Percentiles rank a stretch among this genome's conserved stretches.
Evolutionary conservation across 78 protist species (phyloP).

Genomic region (Emiliania huxleyi): DNA sequence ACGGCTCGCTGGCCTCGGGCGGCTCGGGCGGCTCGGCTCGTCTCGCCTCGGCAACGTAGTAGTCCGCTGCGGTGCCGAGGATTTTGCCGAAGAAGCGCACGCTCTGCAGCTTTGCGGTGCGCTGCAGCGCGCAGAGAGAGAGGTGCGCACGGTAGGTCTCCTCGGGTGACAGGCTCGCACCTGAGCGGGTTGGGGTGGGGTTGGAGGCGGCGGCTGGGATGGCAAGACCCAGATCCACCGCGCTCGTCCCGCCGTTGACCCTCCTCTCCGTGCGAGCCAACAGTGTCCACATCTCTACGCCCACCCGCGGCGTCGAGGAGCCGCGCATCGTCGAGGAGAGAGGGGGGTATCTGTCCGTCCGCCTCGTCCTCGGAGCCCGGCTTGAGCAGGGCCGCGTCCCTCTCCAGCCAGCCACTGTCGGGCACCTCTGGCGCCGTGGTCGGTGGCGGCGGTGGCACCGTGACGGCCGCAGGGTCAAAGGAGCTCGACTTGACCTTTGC

Average conservation of each 20-base stretch:
- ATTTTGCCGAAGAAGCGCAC: constrained; percentile 13
- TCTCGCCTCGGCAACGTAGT: neutral
- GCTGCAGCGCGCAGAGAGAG: neutral
- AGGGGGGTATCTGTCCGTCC: neutral
- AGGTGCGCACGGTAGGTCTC: neutral
- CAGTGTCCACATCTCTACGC: neutral
- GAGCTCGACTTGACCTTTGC: neutral
- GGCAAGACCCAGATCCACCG: neutral
- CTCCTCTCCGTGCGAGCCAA: neutral
- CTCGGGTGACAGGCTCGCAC: neutral
- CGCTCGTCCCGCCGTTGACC: neutral
- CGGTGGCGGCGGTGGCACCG: neutral
- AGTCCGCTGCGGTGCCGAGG: neutral
- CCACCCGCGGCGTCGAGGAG: neutral
- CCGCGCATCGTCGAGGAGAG: neutral
- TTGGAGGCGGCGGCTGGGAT: neutral
- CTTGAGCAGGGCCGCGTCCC: neutral
- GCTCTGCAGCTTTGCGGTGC: neutral
- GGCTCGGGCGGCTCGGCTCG: neutral
- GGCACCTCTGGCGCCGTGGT: neutral
- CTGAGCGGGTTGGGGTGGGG: too few relatives aligned
- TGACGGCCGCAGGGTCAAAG: too few relatives aligned
- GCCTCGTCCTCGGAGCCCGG: neutral
- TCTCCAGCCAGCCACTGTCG: neutral
- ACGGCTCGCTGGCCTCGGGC: too few relatives aligned